Base-by-base conservation (phyloP, 768 basidiomycete species). In the Kwoniella bestiolae region DNA sequence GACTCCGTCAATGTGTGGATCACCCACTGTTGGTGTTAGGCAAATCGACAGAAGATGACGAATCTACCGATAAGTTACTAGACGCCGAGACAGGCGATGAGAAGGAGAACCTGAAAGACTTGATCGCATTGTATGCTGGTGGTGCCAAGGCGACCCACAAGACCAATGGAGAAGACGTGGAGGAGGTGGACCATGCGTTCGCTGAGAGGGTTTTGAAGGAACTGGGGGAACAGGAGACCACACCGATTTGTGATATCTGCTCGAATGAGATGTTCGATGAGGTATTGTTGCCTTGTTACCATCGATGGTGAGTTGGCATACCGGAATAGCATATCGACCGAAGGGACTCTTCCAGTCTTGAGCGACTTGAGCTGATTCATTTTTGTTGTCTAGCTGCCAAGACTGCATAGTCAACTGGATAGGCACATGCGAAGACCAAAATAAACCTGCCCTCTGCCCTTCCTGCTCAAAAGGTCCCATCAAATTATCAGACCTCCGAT, bases 1-100 rank as follows among this genome's bases (percentile, higher is more conserved):
- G 91, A 66, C 81, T 96, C 29, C 90, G 95, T 32, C 92, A 93
- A 60, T 94, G 94, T 8, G 94, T 96, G 3, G 85, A 96, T 23
- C 95, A 97, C 77, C 92, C 95, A 0, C 86, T 86, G 66, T 86
- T 98, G 25, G 92, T 96, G 8, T 82, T 90, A 9, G 85, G 77
- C 46, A 80, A 81, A 45, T 66, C 85, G 9, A 79, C 83, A 5
- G 76, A 79, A 44, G 81, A 87, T 28, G 83, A 84, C 28, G 83
- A 83, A 23, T 56, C 61, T 16, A 75, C 69, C 31, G 69, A 75
- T 18, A 63, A 67, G 23, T 65, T 80, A 2, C 68, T 80, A 14
- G 71, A 75, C 49, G 50, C 66, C 12, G 75, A 70, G 1, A 67
- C 63, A 0, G 67, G 68, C 23, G 70, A 70, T 23, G 65, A 66